Evolutionary conservation across 169 alveolate species (phyloP).

Genomic region (Eimeria acervulina): DNA sequence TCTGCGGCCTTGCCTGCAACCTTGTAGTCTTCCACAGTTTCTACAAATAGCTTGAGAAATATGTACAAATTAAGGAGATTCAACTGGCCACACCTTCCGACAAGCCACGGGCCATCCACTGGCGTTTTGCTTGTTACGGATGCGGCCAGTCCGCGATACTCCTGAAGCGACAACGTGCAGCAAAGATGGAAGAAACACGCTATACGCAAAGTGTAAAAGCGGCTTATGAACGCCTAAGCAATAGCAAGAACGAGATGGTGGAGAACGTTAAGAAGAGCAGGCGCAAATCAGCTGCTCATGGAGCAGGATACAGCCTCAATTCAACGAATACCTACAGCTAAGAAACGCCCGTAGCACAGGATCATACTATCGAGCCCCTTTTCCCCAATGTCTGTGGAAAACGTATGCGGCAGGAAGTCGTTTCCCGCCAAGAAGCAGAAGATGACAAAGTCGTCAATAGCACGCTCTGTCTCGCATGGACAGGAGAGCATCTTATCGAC

Average conservation of each 20-base stretch:
- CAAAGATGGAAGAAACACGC: background rate
- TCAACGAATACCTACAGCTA: slow-evolving; percentile 49
- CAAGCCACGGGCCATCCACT: slow-evolving; percentile 81
- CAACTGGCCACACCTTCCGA: slow-evolving; percentile 73
- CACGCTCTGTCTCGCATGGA: slow-evolving; percentile 79
- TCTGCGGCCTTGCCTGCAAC: slow-evolving; percentile 58
- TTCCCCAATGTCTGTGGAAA: slow-evolving; percentile 92
- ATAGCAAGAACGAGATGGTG: background rate
- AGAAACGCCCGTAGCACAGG: slow-evolving; percentile 63
- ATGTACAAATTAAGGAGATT: slow-evolving; percentile 66
- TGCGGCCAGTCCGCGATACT: slow-evolving; percentile 55
- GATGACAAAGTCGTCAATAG: slow-evolving; percentile 85
- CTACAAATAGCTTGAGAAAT: slow-evolving; percentile 63
- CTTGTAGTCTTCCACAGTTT: slow-evolving; percentile 69
- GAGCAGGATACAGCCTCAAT: background rate
- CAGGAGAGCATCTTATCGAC: background rate
- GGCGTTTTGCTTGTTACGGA: slow-evolving; percentile 43
- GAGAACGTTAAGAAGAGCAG: background rate
- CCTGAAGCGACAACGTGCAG: slow-evolving; percentile 36
- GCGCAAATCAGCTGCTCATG: background rate
- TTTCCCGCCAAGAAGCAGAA: slow-evolving; percentile 92
- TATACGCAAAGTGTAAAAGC: background rate
- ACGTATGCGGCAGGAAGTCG: slow-evolving; percentile 96
- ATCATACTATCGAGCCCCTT: slow-evolving; percentile 94
- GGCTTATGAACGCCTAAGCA: background rate